Percentiles rank a stretch among this genome's conserved stretches.
Evolutionary conservation across 768 basidiomycete genomes (phyloP).

Genomic region (Gymnopilus junonius): DNA sequence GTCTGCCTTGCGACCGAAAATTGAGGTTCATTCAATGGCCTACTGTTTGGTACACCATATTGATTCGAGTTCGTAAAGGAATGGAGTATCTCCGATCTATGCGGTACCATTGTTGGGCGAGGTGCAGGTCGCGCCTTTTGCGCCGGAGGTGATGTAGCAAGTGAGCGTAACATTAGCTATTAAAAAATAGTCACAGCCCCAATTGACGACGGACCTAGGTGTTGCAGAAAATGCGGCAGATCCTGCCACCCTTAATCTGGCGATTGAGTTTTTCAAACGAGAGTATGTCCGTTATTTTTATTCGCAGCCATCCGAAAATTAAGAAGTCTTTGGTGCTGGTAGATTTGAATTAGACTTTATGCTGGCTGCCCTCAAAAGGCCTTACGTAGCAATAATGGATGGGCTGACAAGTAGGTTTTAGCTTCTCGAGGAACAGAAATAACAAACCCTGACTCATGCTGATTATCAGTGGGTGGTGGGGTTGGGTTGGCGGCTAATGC

Average conservation of each 20-base stretch:
- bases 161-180: conserved; percentile 50
- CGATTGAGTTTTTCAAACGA: conserved; percentile 88
- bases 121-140: conserved; percentile 85
- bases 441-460: conserved; percentile 10
- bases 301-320: conserved; percentile 9
- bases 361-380: conserved; percentile 73
- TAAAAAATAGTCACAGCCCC: not conserved
- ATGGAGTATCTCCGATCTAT: conserved; percentile 75
- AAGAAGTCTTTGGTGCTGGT: conserved; percentile 2
- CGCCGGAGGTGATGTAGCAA: conserved; percentile 91
- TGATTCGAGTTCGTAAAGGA: conserved; percentile 46
- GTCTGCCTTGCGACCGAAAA: conserved; percentile 64
- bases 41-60: conserved; percentile 8
- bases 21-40: conserved; percentile 57
- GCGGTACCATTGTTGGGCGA: conserved; percentile 72
- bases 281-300: conserved; percentile 59
- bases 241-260: conserved; percentile 56
- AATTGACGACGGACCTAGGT: conserved; percentile 38
- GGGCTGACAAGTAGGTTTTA: conserved; percentile 86
- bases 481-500: conserved; percentile 87
- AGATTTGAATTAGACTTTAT: conserved; percentile 85
- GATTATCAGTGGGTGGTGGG: conserved; percentile 86
- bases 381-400: conserved; percentile 91
- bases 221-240: conserved; percentile 57
- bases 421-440: conserved; percentile 35